phyloP scores from a whole-genome alignment of 192 early-diverging fungal genomes.

The Backusella morwellensis region DNA sequence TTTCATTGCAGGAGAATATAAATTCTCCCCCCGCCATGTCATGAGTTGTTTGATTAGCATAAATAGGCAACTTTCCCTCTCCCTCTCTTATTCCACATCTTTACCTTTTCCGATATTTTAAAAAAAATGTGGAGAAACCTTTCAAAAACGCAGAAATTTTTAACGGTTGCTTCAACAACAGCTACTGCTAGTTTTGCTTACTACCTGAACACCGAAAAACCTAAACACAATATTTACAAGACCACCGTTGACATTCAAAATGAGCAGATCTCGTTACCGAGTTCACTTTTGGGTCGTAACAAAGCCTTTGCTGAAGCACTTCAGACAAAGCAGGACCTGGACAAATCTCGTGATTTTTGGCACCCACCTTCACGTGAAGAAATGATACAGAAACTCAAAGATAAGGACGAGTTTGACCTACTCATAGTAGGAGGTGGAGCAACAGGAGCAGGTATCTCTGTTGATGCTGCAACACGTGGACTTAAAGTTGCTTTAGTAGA shows the following conservation, averaged over 20 bases:
- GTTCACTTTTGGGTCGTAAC: slow-evolving; percentile 14
- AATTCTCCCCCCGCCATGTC: background rate
- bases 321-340: slow-evolving; percentile 8
- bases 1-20: background rate
- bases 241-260: background rate
- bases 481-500: slow-evolving; percentile 93
- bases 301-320: slow-evolving; percentile 18
- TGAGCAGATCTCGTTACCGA: background rate
- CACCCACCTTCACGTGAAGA: slow-evolving; percentile 68
- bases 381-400: slow-evolving; percentile 69
- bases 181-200: slow-evolving; percentile 19
- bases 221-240: slow-evolving; percentile 11
- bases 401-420: slow-evolving; percentile 69
- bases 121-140: slow-evolving; percentile 36
- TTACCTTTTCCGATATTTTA: background rate
- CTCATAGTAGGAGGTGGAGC: slow-evolving; percentile 94
- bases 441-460: slow-evolving; percentile 87
- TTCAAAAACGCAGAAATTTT: slow-evolving; percentile 30
- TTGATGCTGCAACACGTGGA: slow-evolving; percentile 93
- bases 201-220: slow-evolving; percentile 7
- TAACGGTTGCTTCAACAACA: slow-evolving; percentile 8
- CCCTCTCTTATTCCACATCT: background rate
- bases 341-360: slow-evolving; percentile 69
- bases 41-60: background rate
- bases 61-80: background rate